These are phyloP conservation scores for Metahyphopichia silvanorum DNA, from an alignment of 805 yeast genomes.

Conservation along the genomic window DNA sequence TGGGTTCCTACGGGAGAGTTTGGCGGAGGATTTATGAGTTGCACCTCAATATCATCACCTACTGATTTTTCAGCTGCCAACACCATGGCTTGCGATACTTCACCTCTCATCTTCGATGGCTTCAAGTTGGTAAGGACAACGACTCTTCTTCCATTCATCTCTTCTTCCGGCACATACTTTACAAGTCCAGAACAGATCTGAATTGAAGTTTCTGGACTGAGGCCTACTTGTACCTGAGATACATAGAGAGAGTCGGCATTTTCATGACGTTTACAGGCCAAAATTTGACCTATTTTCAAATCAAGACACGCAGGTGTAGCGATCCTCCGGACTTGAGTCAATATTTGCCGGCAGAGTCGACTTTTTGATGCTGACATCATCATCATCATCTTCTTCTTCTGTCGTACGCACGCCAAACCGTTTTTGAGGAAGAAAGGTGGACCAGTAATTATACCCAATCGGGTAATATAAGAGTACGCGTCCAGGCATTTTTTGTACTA, in stretches of 20 bases:
- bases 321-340: too few species aligned
- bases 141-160: constrained; percentile 39
- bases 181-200: constrained; percentile 64
- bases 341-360: too few species aligned
- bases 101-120: constrained; percentile 61
- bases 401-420: too few species aligned
- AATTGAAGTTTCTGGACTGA: constrained; percentile 10
- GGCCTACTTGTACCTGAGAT: constrained; percentile 41
- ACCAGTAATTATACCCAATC: constrained; percentile 13
- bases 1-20: constrained; percentile 34
- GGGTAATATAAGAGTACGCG: constrained; percentile 17
- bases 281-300: constrained; percentile 47
- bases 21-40: constrained; percentile 46
- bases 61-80: constrained; percentile 47
- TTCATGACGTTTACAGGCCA: constrained; percentile 46
- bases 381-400: too few species aligned
- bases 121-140: constrained; percentile 58
- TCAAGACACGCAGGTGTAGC: constrained; percentile 17
- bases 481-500: constrained; percentile 2
- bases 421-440: too few species aligned
- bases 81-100: constrained; percentile 61
- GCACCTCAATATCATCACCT: constrained; percentile 28
- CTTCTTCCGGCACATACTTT: constrained; percentile 34
- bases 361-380: too few species aligned
- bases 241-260: constrained; percentile 60